Evolutionary conservation across 2,329 filamentous ascomycete genomes (phyloP), one percentile per base, ranked within the genome.

Genomic region (Aspergillus costaricaensis): DNA sequence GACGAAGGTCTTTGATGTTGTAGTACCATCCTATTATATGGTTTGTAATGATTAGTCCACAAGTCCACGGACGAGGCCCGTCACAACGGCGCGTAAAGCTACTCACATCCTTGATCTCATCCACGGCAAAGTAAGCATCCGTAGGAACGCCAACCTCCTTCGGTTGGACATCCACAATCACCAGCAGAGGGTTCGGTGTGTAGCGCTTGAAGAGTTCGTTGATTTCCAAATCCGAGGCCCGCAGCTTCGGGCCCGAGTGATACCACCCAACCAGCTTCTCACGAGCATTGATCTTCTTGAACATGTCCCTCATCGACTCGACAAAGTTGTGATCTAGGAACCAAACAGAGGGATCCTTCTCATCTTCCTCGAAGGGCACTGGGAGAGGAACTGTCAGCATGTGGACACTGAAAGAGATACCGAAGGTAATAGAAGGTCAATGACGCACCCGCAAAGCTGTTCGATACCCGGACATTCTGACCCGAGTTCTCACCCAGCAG

Each of bases 211-310:
- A 98, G 61, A 99, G 87, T 81, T 99, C 95, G 81, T 99, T 99
- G 88, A 99, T 96, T 82, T 98, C 91, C 68, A 99, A 82, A 83
- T 99, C 95, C 49, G 95, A 97, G 58, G 93, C 94, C 75, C 95
- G 88, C 73, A 99, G 85, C 84, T 98, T 99, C 41, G 95, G 95
- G 44, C 95, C 95, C 19, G 95, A 96, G 81, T 99, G 95, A 80
- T 99, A 99, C 95, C 95, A 99, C 74, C 95, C 95, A 85, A 99
- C 96, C 77, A 99, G 86, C 87, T 98, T 98, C 83, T 99, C 95
- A 66, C 91, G 85, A 63, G 95, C 95, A 82, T 99, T 99, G 84
- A 99, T 93, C 82, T 98, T 98, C 85, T 99, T 99, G 86, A 99
- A 99, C 95, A 99, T 99, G 79, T 98, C 95, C 81, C 95, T 96